Evolutionary conservation across 129 eudicot species (phyloP).

Genomic region (Ambrosia artemisiifolia): DNA sequence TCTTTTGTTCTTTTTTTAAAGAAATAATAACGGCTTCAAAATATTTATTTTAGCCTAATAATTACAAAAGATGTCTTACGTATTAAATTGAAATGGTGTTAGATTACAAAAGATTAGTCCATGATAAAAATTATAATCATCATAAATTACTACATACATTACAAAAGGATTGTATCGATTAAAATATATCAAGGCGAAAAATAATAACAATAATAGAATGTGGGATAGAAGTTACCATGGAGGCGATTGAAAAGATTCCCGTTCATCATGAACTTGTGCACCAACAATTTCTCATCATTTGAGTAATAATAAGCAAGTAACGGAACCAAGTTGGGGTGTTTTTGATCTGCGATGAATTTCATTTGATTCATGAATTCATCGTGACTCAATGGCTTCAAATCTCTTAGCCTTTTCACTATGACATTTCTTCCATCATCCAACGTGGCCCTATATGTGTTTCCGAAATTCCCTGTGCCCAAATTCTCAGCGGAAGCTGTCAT

Average conservation of each 20-base stretch:
- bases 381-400: slow-evolving; percentile 59
- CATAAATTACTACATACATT: no score
- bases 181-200: background rate
- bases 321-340: slow-evolving; percentile 69
- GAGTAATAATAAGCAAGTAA: slow-evolving; percentile 64
- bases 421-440: slow-evolving; percentile 51
- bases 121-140: no score
- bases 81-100: no score
- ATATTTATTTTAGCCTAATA: no score
- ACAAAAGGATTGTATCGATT: no score
- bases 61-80: no score
- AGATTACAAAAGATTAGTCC: no score
- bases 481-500: slow-evolving; percentile 79
- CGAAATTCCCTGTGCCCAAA: slow-evolving; percentile 65
- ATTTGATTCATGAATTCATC: slow-evolving; percentile 59
- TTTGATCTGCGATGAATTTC: slow-evolving; percentile 38
- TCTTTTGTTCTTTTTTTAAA: no score
- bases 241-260: slow-evolving; percentile 59
- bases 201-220: no score
- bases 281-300: slow-evolving; percentile 58
- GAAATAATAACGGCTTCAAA: no score
- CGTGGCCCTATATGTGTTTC: slow-evolving; percentile 56
- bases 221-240: slow-evolving; percentile 41
- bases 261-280: slow-evolving; percentile 43
- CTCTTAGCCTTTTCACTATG: slow-evolving; percentile 66